Evolutionary conservation across 108 stramenopile species (phyloP), one percentile per base, ranked within the genome.

Genomic region (Cyclotella sp.): DNA sequence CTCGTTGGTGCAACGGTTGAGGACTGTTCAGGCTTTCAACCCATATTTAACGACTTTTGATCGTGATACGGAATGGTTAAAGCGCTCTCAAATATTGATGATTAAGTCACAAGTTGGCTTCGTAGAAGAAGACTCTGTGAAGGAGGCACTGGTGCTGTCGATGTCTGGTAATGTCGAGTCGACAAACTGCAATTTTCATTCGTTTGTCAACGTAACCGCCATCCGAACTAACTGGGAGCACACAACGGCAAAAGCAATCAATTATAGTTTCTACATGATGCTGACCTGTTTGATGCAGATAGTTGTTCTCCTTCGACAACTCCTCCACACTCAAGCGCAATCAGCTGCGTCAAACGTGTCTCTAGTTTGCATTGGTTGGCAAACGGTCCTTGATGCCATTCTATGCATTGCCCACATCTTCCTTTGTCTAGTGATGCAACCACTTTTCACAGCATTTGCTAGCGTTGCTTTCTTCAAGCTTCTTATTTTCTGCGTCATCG

Each of bases 381-480:
- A 97, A 71, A 93, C 93, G n/a, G 84, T 97, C 0, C 70, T 97
- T 16, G 97, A 99, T 65, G 97, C 97, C 34, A 70, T 96, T 57
- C 62, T 96, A 8, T 97, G 96, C 86, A 83, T 98, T 40, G 70
- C 76, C 11, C 96, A 97, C 77, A 89, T 99, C 12, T 88, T 92
- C 49, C 71, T 97, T 43, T 91, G 96, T 75, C 72, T 97, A 53
- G 79, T 93, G 5, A 87, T 97, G 77, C 91, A 92, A 65, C 85
- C 90, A 13, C 84, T 97, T 26, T 96, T 97, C 66, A 88, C 91
- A 4, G 91, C 97, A 22, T 95, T 97, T 80, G 92, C 90, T 24
- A 88, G 86, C 60, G 90, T 97, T n/a, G 95, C 96, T 0, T 96
- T 99, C 58, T 96, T 98, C 79, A 98, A 98, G 81, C 86, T 97